Evolutionary conservation across 768 basidiomycete genomes (phyloP), one percentile per base, ranked within the genome.

Genomic region (Thelephora ganbajun): DNA sequence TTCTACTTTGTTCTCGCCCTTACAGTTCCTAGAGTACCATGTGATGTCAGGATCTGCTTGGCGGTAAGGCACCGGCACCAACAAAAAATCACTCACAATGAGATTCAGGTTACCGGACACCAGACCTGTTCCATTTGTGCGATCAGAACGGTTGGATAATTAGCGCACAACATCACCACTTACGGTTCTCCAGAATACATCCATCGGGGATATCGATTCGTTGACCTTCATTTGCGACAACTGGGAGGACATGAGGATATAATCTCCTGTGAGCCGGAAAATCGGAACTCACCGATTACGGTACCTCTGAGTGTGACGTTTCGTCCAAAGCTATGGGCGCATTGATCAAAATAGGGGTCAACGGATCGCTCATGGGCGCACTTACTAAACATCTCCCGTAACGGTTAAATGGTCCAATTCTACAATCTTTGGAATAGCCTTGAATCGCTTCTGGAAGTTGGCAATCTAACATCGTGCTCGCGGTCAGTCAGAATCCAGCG

Each of bases 321-420:
- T 50, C 83, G 79, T 18, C 90, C 90, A 62, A 94, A 91, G 69
- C 39, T 41, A 41, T 41, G 12, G 12, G 16, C 16, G 2, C 39
- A 41, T 18, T 41, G 9, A 14, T 30, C 26, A 30, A 9, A 9
- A 30, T 30, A 30, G 26, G 26, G 26, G 26, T 30, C 9, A 9
- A 30, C 26, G 9, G 26, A 30, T 30, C 26, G 4, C 2, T 41
- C 39, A 4, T 41, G 18, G 7, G 18, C 12, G 39, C 39, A 22
- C 39, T 41, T 14, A 41, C 39, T 80, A 79, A 33, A 93, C 88
- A 62, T 93, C 87, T 35, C 89, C 91, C 36, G 85, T 80, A 35
- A 96, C 88, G 9, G 93, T 96, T 65, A 96, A 72, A 66, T 96
- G 92, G 63, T 96, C 93, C 53, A 94, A 71, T 59, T 96, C 92